A percentile compares a stretch with the other conserved stretches of the same genome.
Evolutionary conservation across 2,329 filamentous ascomycete genomes (phyloP).

Genomic region (Colletotrichum sp.): DNA sequence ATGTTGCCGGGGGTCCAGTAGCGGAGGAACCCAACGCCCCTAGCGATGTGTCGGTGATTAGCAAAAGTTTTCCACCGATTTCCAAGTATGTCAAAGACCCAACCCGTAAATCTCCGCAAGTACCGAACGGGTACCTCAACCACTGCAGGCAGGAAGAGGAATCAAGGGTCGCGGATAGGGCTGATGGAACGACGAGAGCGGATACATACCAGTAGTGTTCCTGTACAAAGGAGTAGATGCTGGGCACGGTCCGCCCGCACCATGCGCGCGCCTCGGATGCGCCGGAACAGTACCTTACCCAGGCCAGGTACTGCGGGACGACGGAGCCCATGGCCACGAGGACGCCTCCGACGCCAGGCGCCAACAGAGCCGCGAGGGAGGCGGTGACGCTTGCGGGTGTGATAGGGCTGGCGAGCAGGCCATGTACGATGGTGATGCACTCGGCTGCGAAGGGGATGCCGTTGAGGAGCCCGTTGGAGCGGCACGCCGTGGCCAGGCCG

Average conservation of each 20-base stretch:
- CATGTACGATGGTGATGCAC: constrained; percentile 44
- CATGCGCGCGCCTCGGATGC: constrained; percentile 62
- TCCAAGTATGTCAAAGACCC: not conserved
- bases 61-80: not conserved
- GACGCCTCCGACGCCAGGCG: constrained; percentile 70
- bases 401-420: constrained; percentile 40
- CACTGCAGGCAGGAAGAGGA: not conserved
- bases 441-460: constrained; percentile 78
- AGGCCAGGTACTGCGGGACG: constrained; percentile 78
- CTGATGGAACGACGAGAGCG: not conserved
- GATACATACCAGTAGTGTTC: constrained; percentile 80
- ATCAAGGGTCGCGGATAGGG: not conserved
- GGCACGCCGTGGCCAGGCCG: constrained; percentile 73
- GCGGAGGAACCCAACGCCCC: constrained; percentile 84
- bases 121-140: not conserved
- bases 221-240: constrained; percentile 92
- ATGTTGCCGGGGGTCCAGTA: constrained; percentile 92
- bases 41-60: constrained; percentile 38
- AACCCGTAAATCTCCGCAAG: constrained; percentile 5
- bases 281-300: constrained; percentile 68
- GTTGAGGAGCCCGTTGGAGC: constrained; percentile 87
- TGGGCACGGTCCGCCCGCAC: constrained; percentile 77
- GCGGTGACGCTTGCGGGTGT: constrained; percentile 32
- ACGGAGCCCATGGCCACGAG: constrained; percentile 71
- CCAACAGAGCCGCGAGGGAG: constrained; percentile 56